Base-by-base conservation (phyloP, 2,329 filamentous ascomycete species). In the Talaromyces sp. region DNA sequence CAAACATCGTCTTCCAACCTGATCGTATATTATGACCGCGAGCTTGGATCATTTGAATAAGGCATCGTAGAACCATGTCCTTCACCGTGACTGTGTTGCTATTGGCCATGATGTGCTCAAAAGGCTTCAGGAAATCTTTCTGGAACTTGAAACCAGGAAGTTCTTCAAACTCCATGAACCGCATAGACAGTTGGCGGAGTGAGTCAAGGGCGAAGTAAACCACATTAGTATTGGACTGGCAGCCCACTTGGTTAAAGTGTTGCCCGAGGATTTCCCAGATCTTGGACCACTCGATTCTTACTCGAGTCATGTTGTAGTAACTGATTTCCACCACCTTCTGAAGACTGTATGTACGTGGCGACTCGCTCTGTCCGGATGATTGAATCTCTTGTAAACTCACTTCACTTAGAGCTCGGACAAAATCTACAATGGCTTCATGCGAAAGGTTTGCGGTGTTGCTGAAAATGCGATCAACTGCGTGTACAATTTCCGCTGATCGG, bases 361-460 rank as follows among this genome's bases (percentile, higher is more conserved):
- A 96, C 64, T 99, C 95, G 71, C 94, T 97, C 61, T 94, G 91
- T 0, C 95, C 95, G 0, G 95, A 98, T 3, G 95, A 96, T 73
- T 96, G 94, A 71, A 99, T 99, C 76, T 99, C 95, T 71, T 98
- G 94, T 95, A 95, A 98, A 76, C 94, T 98, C 66, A 99, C 94
- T 73, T 97, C 92, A 7, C 91, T 96, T 62, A 99, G 79, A 0
- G 95, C 93, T 61, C 88, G 88, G 57, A 96, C 94, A 73, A 99
- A 99, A 73, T 96, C 89, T 1, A 98, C 90, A 70, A 99, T 99
- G 3, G 94, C 93, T 67, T 97, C 92, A 63, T 93, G 93, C 4
- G 90, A 93, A 2, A 99, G 83, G 68, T 96, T 93, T 8, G 93
- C 94, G 0, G 95, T 98, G 72, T 96, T 96, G 55, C 92, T 96